These are phyloP conservation scores for Trichoderma afroharzianum DNA, from an alignment of 2,329 filamentous ascomycete genomes.

Conservation along the genomic window DNA sequence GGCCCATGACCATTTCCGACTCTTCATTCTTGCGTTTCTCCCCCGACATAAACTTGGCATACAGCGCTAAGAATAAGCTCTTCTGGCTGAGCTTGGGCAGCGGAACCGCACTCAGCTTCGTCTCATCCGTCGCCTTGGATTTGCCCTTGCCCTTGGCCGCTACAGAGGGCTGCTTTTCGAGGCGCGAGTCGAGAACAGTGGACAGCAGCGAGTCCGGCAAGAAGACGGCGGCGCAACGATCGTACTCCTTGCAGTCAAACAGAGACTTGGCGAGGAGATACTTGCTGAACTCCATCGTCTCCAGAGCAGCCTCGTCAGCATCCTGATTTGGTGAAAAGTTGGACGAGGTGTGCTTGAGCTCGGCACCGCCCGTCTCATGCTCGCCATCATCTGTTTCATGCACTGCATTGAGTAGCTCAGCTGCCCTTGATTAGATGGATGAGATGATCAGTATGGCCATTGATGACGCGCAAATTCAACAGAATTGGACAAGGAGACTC, in stretches of 20 bases:
- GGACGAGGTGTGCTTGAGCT: slow-evolving; percentile 41
- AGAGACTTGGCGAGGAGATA: slow-evolving; percentile 90
- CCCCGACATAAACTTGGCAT: slow-evolving; percentile 87
- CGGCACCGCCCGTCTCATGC: slow-evolving; percentile 33
- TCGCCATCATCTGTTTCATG: slow-evolving; percentile 59
- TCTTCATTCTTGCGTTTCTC: slow-evolving; percentile 97
- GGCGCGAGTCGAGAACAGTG: slow-evolving; percentile 54
- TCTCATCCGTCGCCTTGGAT: slow-evolving; percentile 31
- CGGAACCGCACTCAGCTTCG: slow-evolving; percentile 25
- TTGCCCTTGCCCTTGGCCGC: slow-evolving; percentile 48
- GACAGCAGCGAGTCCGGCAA: slow-evolving; percentile 76
- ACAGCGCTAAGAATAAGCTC: slow-evolving; percentile 85
- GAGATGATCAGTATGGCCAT: slow-evolving; percentile 4
- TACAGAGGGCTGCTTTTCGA: slow-evolving; percentile 32
- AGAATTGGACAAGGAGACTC: neutral
- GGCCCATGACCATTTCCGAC: slow-evolving; percentile 93
- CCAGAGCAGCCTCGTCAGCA: slow-evolving; percentile 68
- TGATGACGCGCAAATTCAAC: neutral
- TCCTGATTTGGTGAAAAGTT: slow-evolving; percentile 59
- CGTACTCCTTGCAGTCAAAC: slow-evolving; percentile 93
- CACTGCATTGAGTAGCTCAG: slow-evolving; percentile 86
- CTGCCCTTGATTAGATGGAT: slow-evolving; percentile 61
- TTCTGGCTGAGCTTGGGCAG: slow-evolving; percentile 74
- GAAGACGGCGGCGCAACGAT: slow-evolving; percentile 87
- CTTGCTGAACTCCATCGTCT: slow-evolving; percentile 73